Base-by-base conservation (phyloP, 805 yeast species). In the Hanseniaspora meyeri region DNA sequence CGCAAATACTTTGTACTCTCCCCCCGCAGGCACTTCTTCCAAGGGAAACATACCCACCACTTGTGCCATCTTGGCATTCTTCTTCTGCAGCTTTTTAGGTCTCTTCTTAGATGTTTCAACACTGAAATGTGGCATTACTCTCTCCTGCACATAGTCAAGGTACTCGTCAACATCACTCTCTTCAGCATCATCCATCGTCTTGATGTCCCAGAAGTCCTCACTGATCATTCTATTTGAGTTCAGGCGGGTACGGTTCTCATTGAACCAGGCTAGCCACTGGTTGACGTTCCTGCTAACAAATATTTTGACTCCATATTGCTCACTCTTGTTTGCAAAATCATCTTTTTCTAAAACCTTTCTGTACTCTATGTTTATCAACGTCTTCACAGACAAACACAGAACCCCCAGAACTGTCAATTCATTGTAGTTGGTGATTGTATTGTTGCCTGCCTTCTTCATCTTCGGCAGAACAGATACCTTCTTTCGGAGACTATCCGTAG, bases 291-390 rank as follows among this genome's bases (percentile, higher is more conserved):
- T 27, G 14, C 46, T 37, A 19, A 8, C 46, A 7, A 51, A 38
- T 32, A 51, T 36, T n/a, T 51, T 51, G 48, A 42, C 16, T 42
- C 54, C 54, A 48, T 51, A 48, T 42, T 51, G 48, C 42, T 42
- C 16, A 31, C 43, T 42, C 12, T 20, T 14, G 7, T n/a, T 19
- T 2, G 34, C 11, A 20, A 7, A 4, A 11, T 12, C 42, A 9
- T 20, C 27, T 8, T 19, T 27, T 10, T 39, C 45, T 12, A 39
- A 11, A 16, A 38, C 4, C 27, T 39, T 29, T 29, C n/a, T 12
- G 36, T 52, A 40, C 5, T 52, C 50, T 14, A 52, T 17, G 24
- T 45, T 36, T 16, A 52, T 45, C 16, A 51, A 11, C 3, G 49
- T 9, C 20, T 45, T 52, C 9, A 52, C 19, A 2, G 42, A 17